Evolutionary conservation across 768 basidiomycete genomes (phyloP), one percentile per base, ranked within the genome.

Genomic region (Pleurotus ostreatus): DNA sequence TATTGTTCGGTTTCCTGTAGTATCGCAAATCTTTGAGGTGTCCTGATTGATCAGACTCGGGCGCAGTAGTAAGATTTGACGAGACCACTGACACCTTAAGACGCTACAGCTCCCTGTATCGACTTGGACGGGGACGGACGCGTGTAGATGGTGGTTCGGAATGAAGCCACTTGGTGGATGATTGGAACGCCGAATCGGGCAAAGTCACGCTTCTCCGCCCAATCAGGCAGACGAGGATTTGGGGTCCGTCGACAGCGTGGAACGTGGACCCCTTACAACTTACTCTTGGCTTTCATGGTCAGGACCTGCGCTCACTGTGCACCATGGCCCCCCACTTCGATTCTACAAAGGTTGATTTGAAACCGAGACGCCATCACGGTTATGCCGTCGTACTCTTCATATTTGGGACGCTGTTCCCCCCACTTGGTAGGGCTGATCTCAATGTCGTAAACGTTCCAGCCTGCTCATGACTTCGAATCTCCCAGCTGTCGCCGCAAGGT

Each of bases 401-500:
- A 51, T 70, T 91, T 56, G 95, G 94, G n/a, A 88, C 92, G 1
- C 76, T 98, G 49, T 84, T 98, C 56, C 94, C 94, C 7, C 94
- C 94, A 25, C 78, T 98, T 25, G 94, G 94, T 95, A 47, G 53
- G 81, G 67, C 30, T 34, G 30, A 11, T 34, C 9, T 34, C 30
- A 34, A 34, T 34, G 30, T 34, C 30, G 8, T 34, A 34, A 34
- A 34, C 30, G 30, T 8, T 34, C 11, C 30, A 34, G 30, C 30
- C 30, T 11, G 8, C 30, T 34, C 30, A 34, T 34, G 9, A 34
- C 30, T 34, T 34, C 30, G 30, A 34, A 58, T 43, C 40, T 44
- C 56, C 3, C 66, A 97, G 94, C 95, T 58, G 94, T 97, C 26
- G 94, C 93, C 4, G 88, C 92, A 20, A 81, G 95, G 56, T 98